Percentiles rank a stretch among this genome's conserved stretches.
These are phyloP conservation scores for Tolypocladium ovalisporum DNA, from an alignment of 2,329 filamentous ascomycete genomes.

Conservation along the genomic window DNA sequence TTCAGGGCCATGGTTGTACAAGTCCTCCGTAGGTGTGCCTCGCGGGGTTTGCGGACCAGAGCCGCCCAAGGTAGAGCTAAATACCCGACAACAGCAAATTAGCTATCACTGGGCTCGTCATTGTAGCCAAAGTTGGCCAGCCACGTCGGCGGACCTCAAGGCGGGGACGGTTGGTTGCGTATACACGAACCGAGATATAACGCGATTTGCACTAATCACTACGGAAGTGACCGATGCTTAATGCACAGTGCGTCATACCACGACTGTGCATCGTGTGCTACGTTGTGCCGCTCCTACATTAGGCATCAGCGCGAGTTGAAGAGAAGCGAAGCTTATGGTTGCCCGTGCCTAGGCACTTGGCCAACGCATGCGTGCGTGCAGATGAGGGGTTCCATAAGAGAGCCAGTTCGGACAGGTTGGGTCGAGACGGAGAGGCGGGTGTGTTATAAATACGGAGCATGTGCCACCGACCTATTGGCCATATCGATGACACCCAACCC, in stretches of 20 bases:
- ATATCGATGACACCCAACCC: neutral
- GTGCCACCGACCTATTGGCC: neutral
- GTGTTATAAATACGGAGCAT: neutral
- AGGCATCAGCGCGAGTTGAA: neutral
- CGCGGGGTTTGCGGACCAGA: too few species aligned
- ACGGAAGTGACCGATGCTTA: neutral
- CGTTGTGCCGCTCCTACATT: neutral
- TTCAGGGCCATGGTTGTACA: neutral
- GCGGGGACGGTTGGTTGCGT: too few species aligned
- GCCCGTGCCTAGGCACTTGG: neutral
- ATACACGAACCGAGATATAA: too few species aligned
- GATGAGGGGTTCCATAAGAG: neutral
- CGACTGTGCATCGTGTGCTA: neutral
- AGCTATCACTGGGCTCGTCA: too few species aligned
- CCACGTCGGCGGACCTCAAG: too few species aligned
- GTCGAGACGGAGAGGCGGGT: neutral
- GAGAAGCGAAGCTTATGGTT: neutral
- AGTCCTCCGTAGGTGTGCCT: too few species aligned
- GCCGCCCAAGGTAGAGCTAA: too few species aligned
- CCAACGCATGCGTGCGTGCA: neutral
- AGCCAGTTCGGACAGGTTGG: neutral
- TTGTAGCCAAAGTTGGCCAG: too few species aligned
- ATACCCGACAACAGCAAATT: too few species aligned
- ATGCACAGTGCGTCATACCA: neutral
- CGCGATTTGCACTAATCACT: too few species aligned